These are phyloP conservation scores for Uromyces viciae-fabae DNA, from an alignment of 1,284 basidiomycete genomes.

Conservation along the genomic window DNA sequence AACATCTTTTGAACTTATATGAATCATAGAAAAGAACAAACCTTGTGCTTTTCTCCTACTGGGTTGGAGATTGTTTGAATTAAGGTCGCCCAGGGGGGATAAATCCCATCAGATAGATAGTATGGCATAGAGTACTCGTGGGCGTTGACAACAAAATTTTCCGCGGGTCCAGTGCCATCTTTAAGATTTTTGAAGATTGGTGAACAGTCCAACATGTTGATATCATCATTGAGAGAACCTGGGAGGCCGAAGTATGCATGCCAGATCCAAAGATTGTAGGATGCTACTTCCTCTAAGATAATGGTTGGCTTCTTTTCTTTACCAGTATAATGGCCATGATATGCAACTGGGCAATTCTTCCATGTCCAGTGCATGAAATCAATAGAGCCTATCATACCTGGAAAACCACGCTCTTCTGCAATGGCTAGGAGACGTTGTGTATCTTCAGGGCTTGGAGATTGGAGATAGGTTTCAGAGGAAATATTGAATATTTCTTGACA, in stretches of 20 bases:
- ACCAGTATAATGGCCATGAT: constrained; percentile 16
- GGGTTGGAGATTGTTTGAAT: constrained; percentile 12
- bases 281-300: constrained; percentile 4
- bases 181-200: constrained; percentile 10
- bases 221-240: background rate
- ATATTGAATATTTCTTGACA: background rate
- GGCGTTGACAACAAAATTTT: background rate
- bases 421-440: background rate
- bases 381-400: constrained; percentile 4
- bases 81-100: background rate
- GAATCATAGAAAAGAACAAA: too few relatives aligned
- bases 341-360: constrained; percentile 15
- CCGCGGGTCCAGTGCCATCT: background rate
- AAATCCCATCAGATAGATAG: constrained; percentile 15
- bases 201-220: background rate
- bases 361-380: constrained; percentile 30
- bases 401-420: constrained; percentile 10
- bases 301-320: constrained; percentile 25
- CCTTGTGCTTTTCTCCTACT: background rate
- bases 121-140: background rate
- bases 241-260: background rate
- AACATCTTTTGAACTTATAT: too few relatives aligned
- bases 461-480: background rate
- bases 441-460: background rate
- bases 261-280: constrained; percentile 7